These are phyloP conservation scores for Salix dunnii DNA, from an alignment of 345 rosid genomes.

Conservation along the genomic window DNA sequence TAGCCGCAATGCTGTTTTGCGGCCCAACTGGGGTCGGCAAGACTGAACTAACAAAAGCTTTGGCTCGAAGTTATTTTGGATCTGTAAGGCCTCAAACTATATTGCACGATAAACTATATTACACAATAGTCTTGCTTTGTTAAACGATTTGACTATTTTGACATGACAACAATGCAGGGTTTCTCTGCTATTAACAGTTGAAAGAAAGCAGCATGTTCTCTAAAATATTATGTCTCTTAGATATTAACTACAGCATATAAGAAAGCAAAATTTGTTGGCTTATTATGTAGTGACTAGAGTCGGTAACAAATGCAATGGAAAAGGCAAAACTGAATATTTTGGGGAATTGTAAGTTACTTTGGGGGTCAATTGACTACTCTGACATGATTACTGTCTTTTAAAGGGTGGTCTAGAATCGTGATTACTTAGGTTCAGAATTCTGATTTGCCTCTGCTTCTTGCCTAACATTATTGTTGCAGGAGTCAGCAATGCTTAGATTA, in stretches of 20 bases:
- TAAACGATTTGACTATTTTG: background rate
- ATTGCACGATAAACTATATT: background rate
- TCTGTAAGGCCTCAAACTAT: slow-evolving; percentile 53
- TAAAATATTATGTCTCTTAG: background rate
- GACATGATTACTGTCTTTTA: background rate
- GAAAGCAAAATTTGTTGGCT: background rate
- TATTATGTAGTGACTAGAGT: background rate
- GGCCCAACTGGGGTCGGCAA: slow-evolving; percentile 99
- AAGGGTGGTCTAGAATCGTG: background rate
- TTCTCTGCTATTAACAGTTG: background rate
- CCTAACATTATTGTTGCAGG: slow-evolving; percentile 43
- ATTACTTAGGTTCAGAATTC: slow-evolving; percentile 1
- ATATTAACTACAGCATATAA: background rate
- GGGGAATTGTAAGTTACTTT: background rate
- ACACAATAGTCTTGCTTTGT: background rate
- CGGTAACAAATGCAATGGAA: background rate
- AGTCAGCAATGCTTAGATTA: slow-evolving; percentile 85
- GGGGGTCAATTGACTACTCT: background rate
- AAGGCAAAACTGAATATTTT: background rate
- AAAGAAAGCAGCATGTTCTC: background rate
- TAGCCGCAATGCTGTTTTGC: slow-evolving; percentile 94
- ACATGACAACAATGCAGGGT: background rate
- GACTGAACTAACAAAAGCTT: slow-evolving; percentile 87
- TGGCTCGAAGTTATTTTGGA: slow-evolving; percentile 83
- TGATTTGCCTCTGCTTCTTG: slow-evolving; percentile 6